Percentiles rank a stretch among this genome's conserved stretches.
Conservation (phyloP, 768 basidiomycete genomes). For the Tylopilus subfusipes region DNA sequence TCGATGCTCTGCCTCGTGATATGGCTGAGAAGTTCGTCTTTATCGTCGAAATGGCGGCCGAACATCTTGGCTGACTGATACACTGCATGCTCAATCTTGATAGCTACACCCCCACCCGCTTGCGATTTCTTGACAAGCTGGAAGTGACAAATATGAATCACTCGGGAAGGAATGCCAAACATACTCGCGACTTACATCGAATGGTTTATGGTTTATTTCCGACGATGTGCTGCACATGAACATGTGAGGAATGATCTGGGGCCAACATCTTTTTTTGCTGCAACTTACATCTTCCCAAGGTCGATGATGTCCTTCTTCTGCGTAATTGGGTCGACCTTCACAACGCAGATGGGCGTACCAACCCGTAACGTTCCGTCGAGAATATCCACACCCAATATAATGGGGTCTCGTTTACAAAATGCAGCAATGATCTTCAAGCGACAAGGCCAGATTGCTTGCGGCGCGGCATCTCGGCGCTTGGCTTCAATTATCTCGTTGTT, state of each 20-base stretch:
- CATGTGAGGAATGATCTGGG: constrained; percentile 3
- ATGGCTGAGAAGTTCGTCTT: constrained; percentile 89
- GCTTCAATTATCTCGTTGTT: constrained; percentile 89
- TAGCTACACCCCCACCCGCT: constrained; percentile 93
- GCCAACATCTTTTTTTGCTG: neutral
- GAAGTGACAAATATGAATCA: constrained; percentile 1
- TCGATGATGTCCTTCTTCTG: constrained; percentile 89
- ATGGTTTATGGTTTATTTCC: constrained; percentile 94
- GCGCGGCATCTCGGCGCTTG: constrained; percentile 88
- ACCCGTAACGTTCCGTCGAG: constrained; percentile 87
- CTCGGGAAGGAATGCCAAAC: neutral
- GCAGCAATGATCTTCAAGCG: constrained; percentile 89
- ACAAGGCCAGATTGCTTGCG: constrained; percentile 96
- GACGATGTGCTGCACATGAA: constrained; percentile 69
- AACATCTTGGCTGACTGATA: constrained; percentile 96
- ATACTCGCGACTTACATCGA: constrained; percentile 53
- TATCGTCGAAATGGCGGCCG: constrained; percentile 93
- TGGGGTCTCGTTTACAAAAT: constrained; percentile 96
- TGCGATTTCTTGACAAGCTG: constrained; percentile 91
- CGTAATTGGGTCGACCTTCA: constrained; percentile 83
- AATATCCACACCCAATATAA: constrained; percentile 95
- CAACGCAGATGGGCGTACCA: constrained; percentile 93
- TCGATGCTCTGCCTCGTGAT: constrained; percentile 94
- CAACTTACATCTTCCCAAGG: constrained; percentile 87
- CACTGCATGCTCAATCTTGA: constrained; percentile 97